These are phyloP conservation scores for Ophiostoma pallidulum DNA, from an alignment of 2,329 filamentous ascomycete species.

Conservation along the genomic window DNA sequence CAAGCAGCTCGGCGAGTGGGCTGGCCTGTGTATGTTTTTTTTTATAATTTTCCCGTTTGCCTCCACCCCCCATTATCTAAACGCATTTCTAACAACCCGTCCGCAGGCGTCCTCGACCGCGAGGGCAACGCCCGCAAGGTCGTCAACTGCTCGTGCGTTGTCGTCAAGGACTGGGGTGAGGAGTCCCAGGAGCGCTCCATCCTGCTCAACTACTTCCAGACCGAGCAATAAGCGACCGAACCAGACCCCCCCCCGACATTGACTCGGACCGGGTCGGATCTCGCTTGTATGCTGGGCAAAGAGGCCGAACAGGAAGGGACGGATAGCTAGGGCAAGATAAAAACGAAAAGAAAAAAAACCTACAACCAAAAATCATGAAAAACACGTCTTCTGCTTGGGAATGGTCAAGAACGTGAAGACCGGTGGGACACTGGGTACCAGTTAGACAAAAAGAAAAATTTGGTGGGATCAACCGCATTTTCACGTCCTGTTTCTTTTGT, in stretches of 20 bases:
- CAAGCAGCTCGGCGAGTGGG: constrained; percentile 99
- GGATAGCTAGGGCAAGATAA: constrained; percentile 1
- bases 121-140: constrained; percentile 99
- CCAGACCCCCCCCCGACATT: not conserved
- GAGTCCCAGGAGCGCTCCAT: constrained; percentile 98
- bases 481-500: not conserved
- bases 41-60: not conserved
- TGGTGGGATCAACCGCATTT: not conserved
- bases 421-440: constrained; percentile 10
- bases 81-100: not conserved
- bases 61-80: not conserved
- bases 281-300: not conserved
- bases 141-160: constrained; percentile 99
- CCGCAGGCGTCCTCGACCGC: constrained; percentile 89
- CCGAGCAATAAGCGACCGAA: constrained; percentile 52
- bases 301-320: not conserved
- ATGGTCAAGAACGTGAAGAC: not conserved
- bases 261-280: too few species aligned
- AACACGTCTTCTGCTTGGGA: not conserved
- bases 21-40: constrained; percentile 82
- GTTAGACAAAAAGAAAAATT: constrained; percentile 12
- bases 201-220: constrained; percentile 99
- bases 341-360: constrained; percentile 5
- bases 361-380: not conserved
- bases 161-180: constrained; percentile 99